Base-by-base conservation (phyloP, 2,329 filamentous ascomycete species). In the Hymenoscyphus fructigenus region DNA sequence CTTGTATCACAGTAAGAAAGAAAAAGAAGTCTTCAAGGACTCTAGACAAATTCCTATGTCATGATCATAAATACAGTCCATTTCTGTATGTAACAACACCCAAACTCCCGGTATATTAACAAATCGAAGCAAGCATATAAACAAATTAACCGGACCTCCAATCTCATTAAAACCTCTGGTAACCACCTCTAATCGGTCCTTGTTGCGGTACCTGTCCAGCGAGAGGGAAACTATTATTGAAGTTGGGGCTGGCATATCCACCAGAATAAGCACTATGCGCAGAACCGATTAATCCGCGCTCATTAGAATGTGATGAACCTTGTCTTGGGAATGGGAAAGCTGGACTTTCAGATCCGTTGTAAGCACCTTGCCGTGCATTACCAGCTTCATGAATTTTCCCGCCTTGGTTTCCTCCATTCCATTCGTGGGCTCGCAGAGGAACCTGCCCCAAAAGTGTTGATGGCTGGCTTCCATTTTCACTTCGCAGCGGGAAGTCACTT, bases 341-440 rank as follows among this genome's bases (percentile, higher is more conserved):
- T 5, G 69, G 66, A 57, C 61, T 65, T 50, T 60, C 32, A 29
- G 67, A 41, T 23, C 64, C 65, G 7, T 59, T 63, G 41, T 71
- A 70, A 5, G 59, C 67, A 36, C 67, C 69, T 12, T 60, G 59
- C 59, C 67, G 67, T 6, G 67, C 53, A 29, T 68, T 70, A 10
- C 65, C 63, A n/a, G 66, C 67, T 26, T 65, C 61, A 6, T 62
- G 34, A 28, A 67, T 67, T 50, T 69, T 47, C 32, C 68, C 68
- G n/a, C 67, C 67, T 23, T 59, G 47, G 55, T 68, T 68, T 0
- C 66, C 68, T 6, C 68, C 70, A 29, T 62, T 67, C 70, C 70
- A 71, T 32, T 62, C 65, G 55, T 59, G 66, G 62, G 58, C 66
- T 65, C 44, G 62, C 6, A 62, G 28, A 12, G 68, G 66, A 29